Evolutionary conservation across 208 protist species (phyloP).

Genomic region (Trichomonas gallinae): DNA sequence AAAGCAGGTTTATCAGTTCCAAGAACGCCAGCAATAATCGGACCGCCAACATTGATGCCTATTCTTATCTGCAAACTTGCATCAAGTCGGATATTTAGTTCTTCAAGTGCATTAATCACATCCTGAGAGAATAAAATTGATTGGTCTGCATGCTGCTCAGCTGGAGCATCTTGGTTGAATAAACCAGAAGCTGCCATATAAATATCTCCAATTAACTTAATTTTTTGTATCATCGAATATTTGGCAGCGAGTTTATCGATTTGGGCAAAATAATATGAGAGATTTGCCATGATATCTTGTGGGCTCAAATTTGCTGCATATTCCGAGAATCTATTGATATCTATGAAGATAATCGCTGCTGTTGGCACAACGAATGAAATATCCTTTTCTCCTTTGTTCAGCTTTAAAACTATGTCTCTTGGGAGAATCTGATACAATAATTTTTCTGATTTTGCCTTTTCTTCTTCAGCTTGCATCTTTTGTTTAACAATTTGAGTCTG

Average conservation of each 20-base stretch:
- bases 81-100: background rate
- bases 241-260: background rate
- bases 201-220: background rate
- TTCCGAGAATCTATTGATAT: background rate
- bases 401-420: background rate
- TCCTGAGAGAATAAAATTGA: background rate
- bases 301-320: background rate
- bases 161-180: background rate
- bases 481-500: background rate
- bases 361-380: background rate
- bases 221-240: background rate
- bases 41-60: background rate
- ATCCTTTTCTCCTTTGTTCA: slow-evolving; percentile 13
- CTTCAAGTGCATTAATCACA: background rate
- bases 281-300: background rate
- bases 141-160: background rate
- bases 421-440: background rate
- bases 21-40: background rate
- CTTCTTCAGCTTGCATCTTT: background rate
- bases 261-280: background rate
- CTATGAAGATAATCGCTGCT: background rate
- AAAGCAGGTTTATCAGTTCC: background rate
- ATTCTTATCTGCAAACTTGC: background rate
- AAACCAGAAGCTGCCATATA: slow-evolving; percentile 1
- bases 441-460: background rate